Base-by-base conservation (phyloP, 2,329 filamentous ascomycete genomes). In the Aspergillus cejpii region DNA sequence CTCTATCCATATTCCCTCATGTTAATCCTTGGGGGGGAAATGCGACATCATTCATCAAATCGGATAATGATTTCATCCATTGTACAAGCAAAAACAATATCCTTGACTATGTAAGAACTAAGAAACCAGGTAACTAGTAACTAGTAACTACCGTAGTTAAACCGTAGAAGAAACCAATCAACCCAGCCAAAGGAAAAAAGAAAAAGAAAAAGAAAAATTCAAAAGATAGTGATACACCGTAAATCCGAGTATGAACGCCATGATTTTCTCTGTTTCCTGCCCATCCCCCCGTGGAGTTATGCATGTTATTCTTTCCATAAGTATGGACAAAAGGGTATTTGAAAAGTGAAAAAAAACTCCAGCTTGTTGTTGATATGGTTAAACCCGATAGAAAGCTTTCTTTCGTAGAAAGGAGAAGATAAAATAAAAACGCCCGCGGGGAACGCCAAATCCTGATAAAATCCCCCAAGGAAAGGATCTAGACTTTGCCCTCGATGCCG, bases 401-500 rank as follows among this genome's bases (percentile, higher is more conserved):
- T 11, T 11, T 19, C 11, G 17, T 8, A 10, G 17, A 10, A 17
- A 19, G 21, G 28, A 46, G 41, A 37, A 21, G 20, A 37, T 37
- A 24, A 20, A 36, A 34, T 29, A 43, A 27, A 37, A 39, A 33
- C 11, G n/a, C 17, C 15, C 15, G 31, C 31, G 14, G 7, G 11
- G 5, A 31, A 34, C 31, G 17, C 31, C 31, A 20, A 26, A 8
- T 26, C 28, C 41, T 27, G 7, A n/a, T 31, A 28, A 17, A 37
- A 26, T 26, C 29, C 17, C 23, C 23, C 23, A 24, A 24, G 8
- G 23, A 8, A 44, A 45, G 34, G 34, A 24, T 24, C 23, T 54
- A 60, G 41, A 54, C 56, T 28, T 50, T 48, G 8, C 58, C 54
- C 46, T 61, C 51, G 12, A 62, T 55, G 29, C 53, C 51, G 27